These are phyloP conservation scores for Pistacia vera DNA, from an alignment of 345 rosid genomes.

Conservation along the genomic window DNA sequence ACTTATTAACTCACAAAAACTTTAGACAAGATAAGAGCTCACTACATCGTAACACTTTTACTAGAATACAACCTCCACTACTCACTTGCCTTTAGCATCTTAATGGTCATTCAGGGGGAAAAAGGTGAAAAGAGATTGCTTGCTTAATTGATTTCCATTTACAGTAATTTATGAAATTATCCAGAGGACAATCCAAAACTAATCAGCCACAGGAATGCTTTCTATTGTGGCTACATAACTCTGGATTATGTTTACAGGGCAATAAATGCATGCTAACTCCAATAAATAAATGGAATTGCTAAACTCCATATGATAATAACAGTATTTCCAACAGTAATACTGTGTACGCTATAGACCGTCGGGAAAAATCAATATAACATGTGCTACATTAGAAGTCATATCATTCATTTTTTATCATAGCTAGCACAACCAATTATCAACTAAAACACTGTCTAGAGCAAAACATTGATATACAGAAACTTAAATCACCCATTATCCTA, in stretches of 20 bases:
- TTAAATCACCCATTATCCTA: conserved; percentile 27
- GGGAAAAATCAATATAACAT: neutral
- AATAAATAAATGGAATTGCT: neutral
- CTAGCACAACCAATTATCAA: conserved; percentile 1
- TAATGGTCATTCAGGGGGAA: neutral
- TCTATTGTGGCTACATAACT: neutral
- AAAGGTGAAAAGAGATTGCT: neutral
- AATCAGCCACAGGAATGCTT: neutral
- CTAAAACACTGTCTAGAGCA: conserved; percentile 1
- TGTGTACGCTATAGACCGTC: neutral
- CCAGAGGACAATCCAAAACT: neutral
- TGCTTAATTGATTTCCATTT: neutral
- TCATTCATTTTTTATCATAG: neutral
- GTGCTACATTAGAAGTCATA: neutral
- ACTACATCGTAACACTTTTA: neutral
- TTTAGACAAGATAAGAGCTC: neutral
- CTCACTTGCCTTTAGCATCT: neutral
- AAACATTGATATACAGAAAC: neutral
- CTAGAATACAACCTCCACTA: neutral
- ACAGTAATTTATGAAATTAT: neutral
- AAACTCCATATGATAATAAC: neutral
- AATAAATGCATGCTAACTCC: neutral
- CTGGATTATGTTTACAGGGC: neutral
- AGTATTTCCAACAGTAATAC: neutral
- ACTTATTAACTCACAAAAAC: neutral